phyloP scores from a whole-genome alignment of 305 asterid genomes.

The Vinca major region DNA sequence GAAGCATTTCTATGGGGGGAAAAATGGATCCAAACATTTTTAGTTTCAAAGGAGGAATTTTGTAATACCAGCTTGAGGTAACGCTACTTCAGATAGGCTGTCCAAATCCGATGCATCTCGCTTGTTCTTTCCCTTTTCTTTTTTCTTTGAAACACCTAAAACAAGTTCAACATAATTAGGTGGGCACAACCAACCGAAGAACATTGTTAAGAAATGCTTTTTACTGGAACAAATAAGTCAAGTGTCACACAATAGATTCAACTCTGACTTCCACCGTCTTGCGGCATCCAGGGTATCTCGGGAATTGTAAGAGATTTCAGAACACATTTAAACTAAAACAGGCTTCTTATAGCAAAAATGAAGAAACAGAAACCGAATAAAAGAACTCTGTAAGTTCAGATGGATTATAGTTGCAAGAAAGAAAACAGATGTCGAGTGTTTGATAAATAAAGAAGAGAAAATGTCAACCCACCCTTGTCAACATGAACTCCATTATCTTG shows the following conservation, averaged over 20 bases:
- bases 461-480: conserved; percentile 15
- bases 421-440: not conserved
- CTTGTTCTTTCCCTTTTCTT: conserved; percentile 21
- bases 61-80: conserved; percentile 17
- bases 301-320: not conserved
- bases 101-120: conserved; percentile 26
- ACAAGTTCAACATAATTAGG: not conserved
- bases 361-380: not conserved
- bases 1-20: not conserved
- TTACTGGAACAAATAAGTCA: not conserved
- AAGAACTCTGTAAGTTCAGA: not conserved
- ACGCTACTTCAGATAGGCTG: not conserved
- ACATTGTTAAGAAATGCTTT: not conserved
- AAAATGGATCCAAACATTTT: not conserved
- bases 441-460: conserved; percentile 3
- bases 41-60: conserved; percentile 2
- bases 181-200: not conserved
- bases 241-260: conserved; percentile 3
- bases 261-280: not conserved
- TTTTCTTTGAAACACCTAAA: conserved; percentile 13
- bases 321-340: not conserved
- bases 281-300: not conserved
- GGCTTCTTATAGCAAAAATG: not conserved
- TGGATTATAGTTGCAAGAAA: not conserved
- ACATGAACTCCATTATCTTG: conserved; percentile 17